Base-by-base conservation (phyloP, 2,329 filamentous ascomycete genomes). In the Zymoseptoria brevis region DNA sequence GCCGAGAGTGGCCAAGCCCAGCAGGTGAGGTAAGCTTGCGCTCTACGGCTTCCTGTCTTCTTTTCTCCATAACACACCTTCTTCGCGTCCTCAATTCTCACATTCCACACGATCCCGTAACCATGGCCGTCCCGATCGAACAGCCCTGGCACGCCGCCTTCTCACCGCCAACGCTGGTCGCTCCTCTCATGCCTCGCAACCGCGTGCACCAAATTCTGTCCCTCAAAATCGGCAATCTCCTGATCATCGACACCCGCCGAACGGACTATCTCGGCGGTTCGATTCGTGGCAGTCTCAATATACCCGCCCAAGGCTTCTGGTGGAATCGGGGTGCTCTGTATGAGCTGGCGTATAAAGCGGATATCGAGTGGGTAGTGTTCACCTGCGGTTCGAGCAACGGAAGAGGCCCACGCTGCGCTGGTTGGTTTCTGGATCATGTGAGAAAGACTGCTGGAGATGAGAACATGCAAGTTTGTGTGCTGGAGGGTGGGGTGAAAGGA, bases 261-360 rank as follows among this genome's bases (percentile, higher is more conserved):
- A 79, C 72, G n/a, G 77, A 79, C 66, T 79, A 76, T 61, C 75
- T 76, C 57, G 77, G 77, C 41, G 77, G 77, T 13, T 67, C 71
- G 4, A 76, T 79, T 53, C 69, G 72, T 22, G 76, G 76, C n/a
- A 76, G 74, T 63, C 65, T 79, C 30, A 79, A 79, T 60, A 69
- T 79, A 49, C 77, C 77, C n/a, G 77, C 77, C 0, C 76, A 79
- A 54, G 74, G 73, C 49, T 79, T 79, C 68, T 78, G 74, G 66
- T 70, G 74, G 72, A 79, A 79, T 62, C 67, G 74, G 50, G 75
- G 69, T 1, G 73, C 74, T n/a, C 66, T 79, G 56, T 76, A 76
- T 48, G 71, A 76, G 56, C 61, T 79, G 30, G 76, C 74, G 55
- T 76, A 75, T 61, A 71, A 77, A 55, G 73, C 75, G 7, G 76